Evolutionary conservation across 345 rosid species (phyloP), one percentile per base, ranked within the genome.

Genomic region (Gossypium sturtianum): DNA sequence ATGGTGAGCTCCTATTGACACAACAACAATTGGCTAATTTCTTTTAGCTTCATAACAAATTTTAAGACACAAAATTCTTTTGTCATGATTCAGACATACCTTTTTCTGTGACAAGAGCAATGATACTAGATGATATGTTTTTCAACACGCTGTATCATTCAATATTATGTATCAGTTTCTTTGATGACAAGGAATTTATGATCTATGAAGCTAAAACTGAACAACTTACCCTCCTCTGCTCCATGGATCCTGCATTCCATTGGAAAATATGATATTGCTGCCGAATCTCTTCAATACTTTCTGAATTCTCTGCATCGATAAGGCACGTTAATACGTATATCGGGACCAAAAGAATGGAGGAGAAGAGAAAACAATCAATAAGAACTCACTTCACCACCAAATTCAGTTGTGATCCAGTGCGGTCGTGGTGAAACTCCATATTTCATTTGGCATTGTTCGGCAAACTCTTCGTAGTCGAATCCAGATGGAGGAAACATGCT

Each of bases 361-460:
- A 23, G 66, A 61, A 15, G 2, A 9, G 5, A 9, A 1, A 25
- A n/a, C 48, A 11, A 15, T 20, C 13, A 57, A 17, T 13, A 51
- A 13, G 29, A 38, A 57, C 86, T 81, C 56, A 90, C 97, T 63
- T 79, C 75, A 23, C 90, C 95, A 0, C 95, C 93, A 54, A 85
- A 90, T 78, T 92, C 93, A 34, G 92, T 90, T 7, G 95, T 84
- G 76, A 92, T 86, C 97, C 97, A 90, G 72, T 92, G 95, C 0
- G 84, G 86, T 53, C 92, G 84, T 81, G 96, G 96, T 80, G 19
- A 73, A 47, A 85, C 90, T 57, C 92, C 87, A 9, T 78, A 86
- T 16, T 1, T 82, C 70, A 47, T 23, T 77, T 43, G 67, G 83
- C 96, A 90, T 17, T 67, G 76, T 65, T 72, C 84, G 29, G 86